Percentiles rank a stretch among this genome's conserved stretches.
Conservation (phyloP, 139 green algal species). For the Asterochloris sp. region DNA sequence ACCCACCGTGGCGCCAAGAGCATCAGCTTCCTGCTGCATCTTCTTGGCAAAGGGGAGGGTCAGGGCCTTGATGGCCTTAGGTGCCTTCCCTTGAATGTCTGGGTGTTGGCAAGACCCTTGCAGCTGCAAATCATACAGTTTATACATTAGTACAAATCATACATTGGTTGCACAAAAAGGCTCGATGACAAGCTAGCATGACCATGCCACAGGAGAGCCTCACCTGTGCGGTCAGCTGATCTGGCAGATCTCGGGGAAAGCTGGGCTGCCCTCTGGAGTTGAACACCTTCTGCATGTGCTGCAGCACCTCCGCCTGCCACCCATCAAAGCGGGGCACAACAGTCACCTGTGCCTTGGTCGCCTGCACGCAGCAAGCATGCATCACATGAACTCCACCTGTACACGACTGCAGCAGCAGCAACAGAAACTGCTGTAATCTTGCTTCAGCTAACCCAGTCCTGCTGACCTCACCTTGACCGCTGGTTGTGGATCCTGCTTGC, state of each 20-base stretch:
- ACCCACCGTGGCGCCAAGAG: background rate
- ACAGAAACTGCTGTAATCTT: background rate
- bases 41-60: background rate
- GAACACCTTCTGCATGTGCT: background rate
- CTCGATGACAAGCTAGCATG: background rate
- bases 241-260: constrained; percentile 6
- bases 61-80: background rate
- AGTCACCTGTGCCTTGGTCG: constrained; percentile 3
- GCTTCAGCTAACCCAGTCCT: too few relatives aligned
- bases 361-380: constrained; percentile 42
- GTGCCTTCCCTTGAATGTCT: background rate
- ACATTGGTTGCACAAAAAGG: too few relatives aligned
- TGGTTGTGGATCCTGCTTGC: too few relatives aligned
- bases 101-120: background rate
- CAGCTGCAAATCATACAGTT: background rate
- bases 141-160: background rate
- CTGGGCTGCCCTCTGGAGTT: background rate
- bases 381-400: constrained; percentile 83
- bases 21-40: background rate
- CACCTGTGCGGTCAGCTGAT: constrained; percentile 6
- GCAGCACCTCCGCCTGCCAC: constrained; percentile 8
- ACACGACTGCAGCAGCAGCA: background rate
- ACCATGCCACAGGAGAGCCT: background rate
- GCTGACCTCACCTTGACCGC: too few relatives aligned
- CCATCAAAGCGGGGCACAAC: constrained; percentile 7